phyloP scores from a whole-genome alignment of 352 stramenopile genomes.

The Phytopythium aichiense region DNA sequence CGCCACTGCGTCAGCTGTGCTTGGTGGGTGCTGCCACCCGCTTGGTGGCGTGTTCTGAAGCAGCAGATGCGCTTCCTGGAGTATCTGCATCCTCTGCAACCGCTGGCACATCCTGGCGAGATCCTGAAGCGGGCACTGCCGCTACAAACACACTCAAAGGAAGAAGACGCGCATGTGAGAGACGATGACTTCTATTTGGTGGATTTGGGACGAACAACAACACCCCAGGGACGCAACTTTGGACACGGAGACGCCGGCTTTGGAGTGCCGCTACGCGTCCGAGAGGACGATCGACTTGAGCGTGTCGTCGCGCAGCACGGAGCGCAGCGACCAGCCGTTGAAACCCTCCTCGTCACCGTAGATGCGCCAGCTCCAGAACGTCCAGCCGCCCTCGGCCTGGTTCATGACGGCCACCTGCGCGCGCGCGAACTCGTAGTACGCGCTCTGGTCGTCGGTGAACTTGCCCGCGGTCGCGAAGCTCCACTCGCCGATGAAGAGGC shows the following conservation, averaged over 20 bases:
- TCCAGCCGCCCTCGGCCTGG: conserved; percentile 46
- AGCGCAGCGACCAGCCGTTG: conserved; percentile 64
- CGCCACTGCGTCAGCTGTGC: too few relatives aligned
- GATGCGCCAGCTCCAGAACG: conserved; percentile 72
- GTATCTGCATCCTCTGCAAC: too few relatives aligned
- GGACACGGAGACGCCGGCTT: neutral
- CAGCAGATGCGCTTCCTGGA: too few relatives aligned
- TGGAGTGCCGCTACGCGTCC: neutral
- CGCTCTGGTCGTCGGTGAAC: conserved; percentile 35
- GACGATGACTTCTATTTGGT: conserved; percentile 1
- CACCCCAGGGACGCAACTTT: neutral
- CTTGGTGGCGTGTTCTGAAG: too few relatives aligned
- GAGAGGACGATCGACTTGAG: conserved; percentile 20
- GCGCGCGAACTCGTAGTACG: conserved; percentile 47
- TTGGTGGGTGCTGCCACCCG: too few relatives aligned
- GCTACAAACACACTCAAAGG: neutral
- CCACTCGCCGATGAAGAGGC: conserved; percentile 44
- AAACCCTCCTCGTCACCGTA: conserved; percentile 52
- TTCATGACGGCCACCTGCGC: conserved; percentile 55
- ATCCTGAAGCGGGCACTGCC: neutral
- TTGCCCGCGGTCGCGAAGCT: conserved; percentile 44
- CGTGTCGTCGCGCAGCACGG: conserved; percentile 41
- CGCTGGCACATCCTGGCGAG: too few relatives aligned
- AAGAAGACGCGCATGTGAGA: neutral
- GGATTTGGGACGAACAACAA: too few relatives aligned